Base-by-base conservation (phyloP, 2,329 filamentous ascomycete species). In the Phaeosphaeriaceae sp. region DNA sequence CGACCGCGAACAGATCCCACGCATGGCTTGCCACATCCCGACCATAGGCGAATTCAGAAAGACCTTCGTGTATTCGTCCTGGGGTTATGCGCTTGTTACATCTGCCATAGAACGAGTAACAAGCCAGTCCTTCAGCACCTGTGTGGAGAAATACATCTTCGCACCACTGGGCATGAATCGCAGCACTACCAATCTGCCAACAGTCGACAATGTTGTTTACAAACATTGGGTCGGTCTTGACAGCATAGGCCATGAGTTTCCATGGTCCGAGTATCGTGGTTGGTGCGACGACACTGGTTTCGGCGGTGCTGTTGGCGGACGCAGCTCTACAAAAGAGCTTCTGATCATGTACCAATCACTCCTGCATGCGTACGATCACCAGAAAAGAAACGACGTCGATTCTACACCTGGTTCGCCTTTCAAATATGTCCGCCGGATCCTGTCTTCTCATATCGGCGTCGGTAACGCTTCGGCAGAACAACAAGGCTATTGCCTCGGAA, bases 21-120 rank as follows among this genome's bases (percentile, higher is more conserved):
- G 6, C 11, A 11, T 32, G 4, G 12, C 16, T 54, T 6, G 41
- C 40, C 4, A 40, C 29, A 9, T 41, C 28, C 13, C 7, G 51
- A 8, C n/a, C 21, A 11, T 8, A 41, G n/a, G 48, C 41, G 12
- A 50, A 37, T 21, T 48, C 46, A 39, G 54, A 38, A 29, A 48
- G 28, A 17, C 46, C 43, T 61, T 57, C 29, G 39, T 59, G 4
- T 57, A 61, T 39, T 59, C 56, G 9, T 38, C 44, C 32, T 61
- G 56, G 58, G 52, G 53, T 35, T 61, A 55, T 35, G n/a, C 17
- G 4, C 42, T 61, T 6, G n/a, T 45, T 2, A 28, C 7, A 1
- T 21, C 45, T 13, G 18, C 46, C 18, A 35, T 54, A 1, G 37
- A 48, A 13, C 15, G 38, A 33, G 39, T 54, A 13, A 50, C 46